phyloP scores from a whole-genome alignment of 129 eudicot species.

The Scalesia atractyloides region DNA sequence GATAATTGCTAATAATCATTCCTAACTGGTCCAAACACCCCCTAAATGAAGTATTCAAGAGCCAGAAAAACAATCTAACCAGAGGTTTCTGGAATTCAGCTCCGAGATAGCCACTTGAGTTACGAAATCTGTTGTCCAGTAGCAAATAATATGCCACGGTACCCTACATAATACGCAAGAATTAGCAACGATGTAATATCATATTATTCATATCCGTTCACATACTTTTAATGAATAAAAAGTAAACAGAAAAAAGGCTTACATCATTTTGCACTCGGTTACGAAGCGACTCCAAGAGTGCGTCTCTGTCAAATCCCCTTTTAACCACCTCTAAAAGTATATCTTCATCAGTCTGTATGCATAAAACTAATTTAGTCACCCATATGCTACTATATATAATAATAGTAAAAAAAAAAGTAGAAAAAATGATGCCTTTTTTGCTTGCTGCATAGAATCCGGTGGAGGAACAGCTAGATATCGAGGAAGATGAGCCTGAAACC shows the following conservation, averaged over 20 bases:
- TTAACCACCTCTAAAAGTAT: slow-evolving; percentile 87
- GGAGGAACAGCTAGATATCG: slow-evolving; percentile 94
- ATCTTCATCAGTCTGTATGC: slow-evolving; percentile 89
- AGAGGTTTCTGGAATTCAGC: slow-evolving; percentile 90
- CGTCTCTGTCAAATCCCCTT: slow-evolving; percentile 90
- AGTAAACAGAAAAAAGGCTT: not conserved
- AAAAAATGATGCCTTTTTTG: slow-evolving; percentile 62
- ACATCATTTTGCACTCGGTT: slow-evolving; percentile 94
- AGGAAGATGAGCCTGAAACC: slow-evolving; percentile 98
- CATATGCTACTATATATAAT: not conserved
- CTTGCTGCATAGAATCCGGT: slow-evolving; percentile 94
- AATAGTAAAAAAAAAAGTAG: not conserved
- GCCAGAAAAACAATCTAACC: slow-evolving; percentile 45
- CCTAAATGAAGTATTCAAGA: not conserved
- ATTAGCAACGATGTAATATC: not conserved
- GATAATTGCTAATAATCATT: not conserved
- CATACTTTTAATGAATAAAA: not conserved
- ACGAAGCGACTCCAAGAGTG: slow-evolving; percentile 78
- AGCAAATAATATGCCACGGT: slow-evolving; percentile 94
- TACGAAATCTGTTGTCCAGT: slow-evolving; percentile 84
- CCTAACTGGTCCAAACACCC: not conserved
- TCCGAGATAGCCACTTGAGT: slow-evolving; percentile 90
- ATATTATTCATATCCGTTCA: not conserved
- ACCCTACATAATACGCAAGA: slow-evolving; percentile 51
- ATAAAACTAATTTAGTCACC: slow-evolving; percentile 1